These are phyloP conservation scores for Solanum paucissectum DNA, from an alignment of 257 asterid genomes.

Conservation along the genomic window DNA sequence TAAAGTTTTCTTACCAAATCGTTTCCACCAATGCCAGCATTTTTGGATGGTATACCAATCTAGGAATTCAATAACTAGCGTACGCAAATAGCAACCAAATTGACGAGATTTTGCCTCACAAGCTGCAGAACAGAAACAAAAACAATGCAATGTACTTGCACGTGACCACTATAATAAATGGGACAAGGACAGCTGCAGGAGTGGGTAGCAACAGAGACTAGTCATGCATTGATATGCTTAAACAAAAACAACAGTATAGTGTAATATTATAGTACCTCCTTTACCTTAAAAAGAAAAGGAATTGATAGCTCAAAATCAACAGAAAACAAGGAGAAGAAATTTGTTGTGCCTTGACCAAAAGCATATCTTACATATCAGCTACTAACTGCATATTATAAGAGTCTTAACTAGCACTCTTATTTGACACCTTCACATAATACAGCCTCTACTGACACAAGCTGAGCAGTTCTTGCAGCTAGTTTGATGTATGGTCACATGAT, in stretches of 20 bases:
- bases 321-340: not conserved
- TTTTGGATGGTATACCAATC: not conserved
- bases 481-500: not conserved
- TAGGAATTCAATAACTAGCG: not conserved
- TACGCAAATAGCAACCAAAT: not conserved
- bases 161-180: not conserved
- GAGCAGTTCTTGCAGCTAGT: not conserved
- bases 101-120: not conserved
- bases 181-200: not conserved
- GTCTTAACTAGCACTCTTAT: not conserved
- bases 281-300: not conserved
- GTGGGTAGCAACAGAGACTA: not conserved
- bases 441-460: not conserved
- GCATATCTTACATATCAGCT: not conserved
- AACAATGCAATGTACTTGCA: not conserved
- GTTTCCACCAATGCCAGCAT: not conserved
- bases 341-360: not conserved
- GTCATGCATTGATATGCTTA: not conserved
- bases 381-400: not conserved
- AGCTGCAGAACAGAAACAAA: not conserved
- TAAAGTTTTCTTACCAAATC: not conserved
- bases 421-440: not conserved
- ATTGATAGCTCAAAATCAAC: not conserved
- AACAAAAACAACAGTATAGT: not conserved
- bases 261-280: not conserved